Evolutionary conservation across 768 basidiomycete genomes (phyloP), one percentile per base, ranked within the genome.

Genomic region (Rhodotorula toruloides): DNA sequence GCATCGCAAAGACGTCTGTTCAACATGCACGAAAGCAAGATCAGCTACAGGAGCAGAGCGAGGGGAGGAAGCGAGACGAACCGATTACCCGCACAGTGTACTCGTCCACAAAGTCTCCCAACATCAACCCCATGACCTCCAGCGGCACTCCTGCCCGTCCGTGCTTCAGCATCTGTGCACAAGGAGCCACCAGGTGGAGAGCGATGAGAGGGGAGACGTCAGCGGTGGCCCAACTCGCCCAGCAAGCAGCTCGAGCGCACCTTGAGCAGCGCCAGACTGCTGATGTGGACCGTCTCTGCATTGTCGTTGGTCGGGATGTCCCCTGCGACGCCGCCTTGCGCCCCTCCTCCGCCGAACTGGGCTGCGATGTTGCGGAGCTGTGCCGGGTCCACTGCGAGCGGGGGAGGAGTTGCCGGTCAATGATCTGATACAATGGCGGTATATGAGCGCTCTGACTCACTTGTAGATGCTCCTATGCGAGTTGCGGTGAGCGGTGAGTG

Each of bases 121-220:
- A 83, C 90, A 97, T 93, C 44, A 92, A 84, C 67, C 90, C 90
- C 94, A 99, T 98, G 72, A 98, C 94, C 80, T 99, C 96, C 89
- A 98, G 92, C 14, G 96, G 96, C 34, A 99, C 96, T 65, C 94
- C 96, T 46, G 96, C 93, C 58, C 96, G 87, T 29, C 96, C 96
- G 75, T 99, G 96, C 79, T 99, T 99, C 67, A 99, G 81, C 96
- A 99, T 99, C 93, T 99, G 72, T 7, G 34, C 16, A 31, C 42
- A 31, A 25, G 29, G 2, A 31, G 19, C 17, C 34, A 50, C 37
- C 19, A 40, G 43, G 3, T n/a, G 36, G 8, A 25, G 22, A 27
- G 13, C 31, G 31, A 29, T 4, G 2, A n/a, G 32, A 21, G 53
- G 11, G 54, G 46, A 58, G 43, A 54, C 63, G 63, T 59, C 64